Evolutionary conservation across 176 grass and related monocot species (phyloP).

Genomic region (Oryza meridionalis): DNA sequence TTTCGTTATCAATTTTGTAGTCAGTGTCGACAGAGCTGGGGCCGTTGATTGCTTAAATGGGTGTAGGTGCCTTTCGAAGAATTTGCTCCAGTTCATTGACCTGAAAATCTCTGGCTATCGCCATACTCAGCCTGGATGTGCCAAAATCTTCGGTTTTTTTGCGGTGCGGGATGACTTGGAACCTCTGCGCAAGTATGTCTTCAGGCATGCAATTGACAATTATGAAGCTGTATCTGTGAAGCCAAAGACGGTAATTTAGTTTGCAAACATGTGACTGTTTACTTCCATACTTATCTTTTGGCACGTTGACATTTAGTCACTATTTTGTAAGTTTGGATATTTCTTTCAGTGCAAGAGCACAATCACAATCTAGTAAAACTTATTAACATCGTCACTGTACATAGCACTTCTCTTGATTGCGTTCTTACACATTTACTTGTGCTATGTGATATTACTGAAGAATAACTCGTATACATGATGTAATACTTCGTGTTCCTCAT

Average conservation of each 20-base stretch:
- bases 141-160: conserved; percentile 47
- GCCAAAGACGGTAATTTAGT: background rate
- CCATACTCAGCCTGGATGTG: conserved; percentile 13
- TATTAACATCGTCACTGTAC: background rate
- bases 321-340: background rate
- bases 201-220: conserved; percentile 27
- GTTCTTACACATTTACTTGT: background rate
- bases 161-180: conserved; percentile 6
- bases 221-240: conserved; percentile 17
- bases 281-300: background rate
- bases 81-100: conserved; percentile 32
- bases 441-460: background rate
- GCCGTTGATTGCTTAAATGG: conserved; percentile 25
- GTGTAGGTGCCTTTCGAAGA: background rate
- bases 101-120: conserved; percentile 38
- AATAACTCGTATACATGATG: background rate
- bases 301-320: background rate
- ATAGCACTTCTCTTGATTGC: background rate
- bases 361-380: background rate
- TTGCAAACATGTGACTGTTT: background rate
- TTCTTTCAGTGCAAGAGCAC: background rate
- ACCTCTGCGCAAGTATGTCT: conserved; percentile 46
- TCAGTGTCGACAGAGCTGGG: conserved; percentile 1
- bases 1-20: conserved; percentile 21
- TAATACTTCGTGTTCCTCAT: background rate